These are phyloP conservation scores for Hyphodiscus sp. DNA, from an alignment of 2,329 filamentous ascomycete genomes.

Conservation along the genomic window DNA sequence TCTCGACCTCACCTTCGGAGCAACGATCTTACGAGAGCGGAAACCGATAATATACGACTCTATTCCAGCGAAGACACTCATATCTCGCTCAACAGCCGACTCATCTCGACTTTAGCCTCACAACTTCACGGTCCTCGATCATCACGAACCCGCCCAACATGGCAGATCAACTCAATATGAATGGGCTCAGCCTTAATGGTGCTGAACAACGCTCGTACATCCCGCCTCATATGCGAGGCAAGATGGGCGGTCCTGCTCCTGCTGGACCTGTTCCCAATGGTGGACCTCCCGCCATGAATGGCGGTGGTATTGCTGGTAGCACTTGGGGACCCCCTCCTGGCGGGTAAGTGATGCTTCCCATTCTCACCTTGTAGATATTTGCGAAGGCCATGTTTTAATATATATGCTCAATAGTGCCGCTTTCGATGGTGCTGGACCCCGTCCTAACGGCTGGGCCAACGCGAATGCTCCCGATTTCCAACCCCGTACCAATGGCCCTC, in stretches of 20 bases:
- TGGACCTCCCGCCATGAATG: conserved; percentile 32
- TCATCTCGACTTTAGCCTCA: conserved; percentile 5
- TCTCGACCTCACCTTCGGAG: conserved; percentile 21
- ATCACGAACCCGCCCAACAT: conserved; percentile 43
- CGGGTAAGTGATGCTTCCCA: conserved; percentile 39
- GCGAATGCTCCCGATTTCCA: conserved; percentile 33
- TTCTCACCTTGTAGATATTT: background rate
- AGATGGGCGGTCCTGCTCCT: conserved; percentile 34
- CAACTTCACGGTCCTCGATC: conserved; percentile 9
- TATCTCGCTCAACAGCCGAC: conserved; percentile 1
- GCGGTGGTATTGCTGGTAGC: conserved; percentile 49
- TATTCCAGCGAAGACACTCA: background rate
- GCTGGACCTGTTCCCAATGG: conserved; percentile 16
- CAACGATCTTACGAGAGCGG: conserved; percentile 20
- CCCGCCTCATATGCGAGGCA: conserved; percentile 72
- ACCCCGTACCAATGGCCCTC: conserved; percentile 26
- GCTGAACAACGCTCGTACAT: conserved; percentile 67
- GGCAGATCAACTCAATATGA: conserved; percentile 82
- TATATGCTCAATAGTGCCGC: conserved; percentile 39
- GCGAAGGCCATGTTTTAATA: conserved; percentile 19
- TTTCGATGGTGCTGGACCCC: conserved; percentile 33
- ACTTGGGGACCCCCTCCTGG: conserved; percentile 45
- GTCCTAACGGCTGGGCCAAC: conserved; percentile 27
- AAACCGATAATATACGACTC: background rate
- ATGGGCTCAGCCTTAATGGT: conserved; percentile 57